Base-by-base conservation (phyloP, 2,329 filamentous ascomycete species). In the Annulohypoxylon truncatum region DNA sequence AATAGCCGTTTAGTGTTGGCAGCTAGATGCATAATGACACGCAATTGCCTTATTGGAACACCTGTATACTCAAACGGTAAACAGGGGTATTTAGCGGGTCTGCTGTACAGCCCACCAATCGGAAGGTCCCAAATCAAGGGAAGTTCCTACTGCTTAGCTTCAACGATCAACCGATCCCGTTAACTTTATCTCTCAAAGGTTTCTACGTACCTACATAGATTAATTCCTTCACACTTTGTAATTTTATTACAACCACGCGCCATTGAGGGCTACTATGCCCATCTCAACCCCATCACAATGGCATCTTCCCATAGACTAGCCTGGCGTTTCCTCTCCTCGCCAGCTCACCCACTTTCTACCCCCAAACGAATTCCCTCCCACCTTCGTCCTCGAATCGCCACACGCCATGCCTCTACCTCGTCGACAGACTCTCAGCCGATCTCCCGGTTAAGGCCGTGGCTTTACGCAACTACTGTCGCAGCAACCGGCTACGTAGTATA, bases 401-500 rank as follows among this genome's bases (percentile, higher is more conserved):
- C 61, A 22, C 73, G 73, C 40, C 26, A 68, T 28, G 68, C 68
- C 20, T 73, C 71, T 33, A 72, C 71, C 29, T 60, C 65, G 4
- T 48, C 59, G 8, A 59, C 60, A 10, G 51, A 51, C 13, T 51
- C 60, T 4, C 67, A 61, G n/a, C 67, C 71, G 26, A 64, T 74
- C 33, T 77, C 78, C 40, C 72, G 76, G 26, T 61, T 77, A 50
- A 83, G 80, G 67, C 74, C 77, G 7, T 65, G 80, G 22, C 66
- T 83, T 20, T 82, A 82, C 65, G 76, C 81, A 50, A 76, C 80
- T 28, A 78, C 80, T 7, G 62, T 85, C 6, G 80, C 80, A 6
- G 77, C 80, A 2, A 75, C 81, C 2, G 72, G 82, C 24, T 82
- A 79, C 56, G 79, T 84, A 47, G 79, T 83, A 44, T 93, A 90